Percentiles rank a stretch among this genome's conserved stretches.
Evolutionary conservation across 768 basidiomycete species (phyloP).

Genomic region (Mycena olivaceomarginata): DNA sequence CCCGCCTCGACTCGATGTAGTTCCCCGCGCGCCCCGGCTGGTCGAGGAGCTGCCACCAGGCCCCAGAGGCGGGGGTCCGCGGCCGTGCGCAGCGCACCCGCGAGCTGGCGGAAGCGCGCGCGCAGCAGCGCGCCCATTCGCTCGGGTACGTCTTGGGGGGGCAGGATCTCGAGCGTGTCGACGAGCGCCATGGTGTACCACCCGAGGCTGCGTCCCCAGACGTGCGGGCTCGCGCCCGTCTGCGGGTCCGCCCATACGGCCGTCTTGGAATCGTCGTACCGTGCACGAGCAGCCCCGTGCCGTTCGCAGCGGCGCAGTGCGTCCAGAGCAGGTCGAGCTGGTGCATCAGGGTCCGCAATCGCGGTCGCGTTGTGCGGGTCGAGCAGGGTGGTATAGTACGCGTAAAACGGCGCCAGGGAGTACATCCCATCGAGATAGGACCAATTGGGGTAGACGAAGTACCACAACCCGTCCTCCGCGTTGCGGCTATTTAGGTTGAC

Average conservation of each 20-base stretch:
- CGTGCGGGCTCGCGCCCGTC: conserved; percentile 47
- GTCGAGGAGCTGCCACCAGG: conserved; percentile 52
- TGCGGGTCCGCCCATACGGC: conserved; percentile 48
- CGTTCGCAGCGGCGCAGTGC: conserved; percentile 41
- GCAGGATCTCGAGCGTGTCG: conserved; percentile 48
- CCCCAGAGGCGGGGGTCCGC: conserved; percentile 46
- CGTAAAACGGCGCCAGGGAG: conserved; percentile 52
- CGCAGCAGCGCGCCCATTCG: conserved; percentile 35
- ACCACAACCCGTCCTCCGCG: conserved; percentile 46
- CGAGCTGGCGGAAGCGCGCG: conserved; percentile 27
- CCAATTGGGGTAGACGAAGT: conserved; percentile 42
- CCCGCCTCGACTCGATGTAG: conserved; percentile 52
- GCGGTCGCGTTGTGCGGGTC: conserved; percentile 42
- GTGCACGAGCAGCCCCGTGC: conserved; percentile 41
- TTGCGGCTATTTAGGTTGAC: conserved; percentile 46
- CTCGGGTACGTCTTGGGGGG: conserved; percentile 21
- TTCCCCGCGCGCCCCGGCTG: conserved; percentile 51
- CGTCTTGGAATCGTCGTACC: conserved; percentile 50
- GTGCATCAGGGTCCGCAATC: conserved; percentile 43
- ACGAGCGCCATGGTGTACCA: conserved; percentile 45
- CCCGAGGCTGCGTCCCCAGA: conserved; percentile 45
- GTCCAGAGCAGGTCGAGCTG: conserved; percentile 48
- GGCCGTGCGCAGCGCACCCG: conserved; percentile 29
- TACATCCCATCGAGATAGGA: conserved; percentile 51
- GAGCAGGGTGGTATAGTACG: conserved; percentile 44